phyloP scores from a whole-genome alignment of 2,329 filamentous ascomycete species.

The Trichoderma guizhouense region DNA sequence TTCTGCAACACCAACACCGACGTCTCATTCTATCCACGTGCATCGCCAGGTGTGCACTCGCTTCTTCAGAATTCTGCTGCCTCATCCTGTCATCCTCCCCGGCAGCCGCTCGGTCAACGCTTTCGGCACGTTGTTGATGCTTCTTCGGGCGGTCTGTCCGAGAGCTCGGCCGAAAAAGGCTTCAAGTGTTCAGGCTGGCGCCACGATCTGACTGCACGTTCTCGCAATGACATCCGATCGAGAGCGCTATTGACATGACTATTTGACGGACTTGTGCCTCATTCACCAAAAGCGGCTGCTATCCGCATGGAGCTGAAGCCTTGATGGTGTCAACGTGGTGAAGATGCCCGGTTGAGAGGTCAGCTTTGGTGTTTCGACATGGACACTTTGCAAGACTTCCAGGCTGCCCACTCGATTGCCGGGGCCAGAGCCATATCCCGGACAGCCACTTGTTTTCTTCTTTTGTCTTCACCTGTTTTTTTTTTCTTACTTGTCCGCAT shows the following conservation, averaged over 20 bases:
- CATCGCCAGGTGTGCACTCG: background rate
- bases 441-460: background rate
- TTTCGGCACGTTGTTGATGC: background rate
- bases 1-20: background rate
- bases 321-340: background rate
- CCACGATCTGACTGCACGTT: background rate
- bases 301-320: background rate
- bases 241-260: background rate
- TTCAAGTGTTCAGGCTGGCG: background rate
- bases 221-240: background rate
- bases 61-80: background rate
- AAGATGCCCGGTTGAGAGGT: no score
- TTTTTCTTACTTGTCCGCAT: background rate
- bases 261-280: background rate
- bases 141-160: background rate
- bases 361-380: background rate
- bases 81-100: background rate
- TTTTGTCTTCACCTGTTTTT: background rate
- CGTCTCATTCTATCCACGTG: slow-evolving; percentile 4
- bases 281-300: background rate
- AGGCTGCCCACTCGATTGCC: background rate
- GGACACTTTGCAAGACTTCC: background rate
- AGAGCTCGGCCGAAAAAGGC: background rate
- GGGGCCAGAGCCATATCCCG: background rate
- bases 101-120: slow-evolving; percentile 5